Evolutionary conservation across 257 asterid species (phyloP).

Genomic region (Eustoma russellianum): DNA sequence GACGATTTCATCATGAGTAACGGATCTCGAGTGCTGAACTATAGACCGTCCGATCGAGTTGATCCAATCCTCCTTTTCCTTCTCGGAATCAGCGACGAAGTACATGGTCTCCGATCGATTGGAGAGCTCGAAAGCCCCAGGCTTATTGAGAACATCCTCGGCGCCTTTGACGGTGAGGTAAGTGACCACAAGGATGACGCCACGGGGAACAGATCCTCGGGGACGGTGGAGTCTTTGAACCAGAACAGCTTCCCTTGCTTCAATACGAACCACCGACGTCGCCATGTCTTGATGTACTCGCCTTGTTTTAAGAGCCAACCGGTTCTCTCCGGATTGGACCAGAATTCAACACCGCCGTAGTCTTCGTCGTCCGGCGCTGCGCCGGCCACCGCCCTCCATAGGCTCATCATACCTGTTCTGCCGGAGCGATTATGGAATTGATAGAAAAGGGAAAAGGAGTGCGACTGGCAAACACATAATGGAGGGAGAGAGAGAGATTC

Average conservation of each 20-base stretch:
- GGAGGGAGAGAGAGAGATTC: slow-evolving; percentile 8
- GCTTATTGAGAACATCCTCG: slow-evolving; percentile 77
- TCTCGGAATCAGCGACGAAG: slow-evolving; percentile 82
- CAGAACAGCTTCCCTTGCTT: slow-evolving; percentile 92
- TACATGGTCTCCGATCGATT: slow-evolving; percentile 76
- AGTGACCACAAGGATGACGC: slow-evolving; percentile 61
- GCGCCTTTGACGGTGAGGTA: slow-evolving; percentile 95
- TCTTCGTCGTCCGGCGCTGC: slow-evolving; percentile 39
- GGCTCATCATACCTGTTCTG: slow-evolving; percentile 35
- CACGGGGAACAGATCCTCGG: slow-evolving; percentile 72
- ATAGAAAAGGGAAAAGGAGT: too few relatives aligned
- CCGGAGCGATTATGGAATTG: not conserved
- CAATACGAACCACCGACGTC: slow-evolving; percentile 94
- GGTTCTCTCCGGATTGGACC: slow-evolving; percentile 74
- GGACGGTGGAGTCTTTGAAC: slow-evolving; percentile 76
- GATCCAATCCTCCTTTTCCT: slow-evolving; percentile 94
- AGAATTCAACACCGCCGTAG: slow-evolving; percentile 77
- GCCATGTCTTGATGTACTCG: slow-evolving; percentile 95
- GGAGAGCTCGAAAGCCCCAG: slow-evolving; percentile 75
- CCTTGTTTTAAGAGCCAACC: slow-evolving; percentile 95
- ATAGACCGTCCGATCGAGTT: slow-evolving; percentile 84
- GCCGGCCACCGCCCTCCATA: slow-evolving; percentile 77
- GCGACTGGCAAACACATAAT: not conserved
- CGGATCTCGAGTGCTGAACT: slow-evolving; percentile 87
- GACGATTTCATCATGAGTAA: slow-evolving; percentile 65